These are phyloP conservation scores for Ambrosia hybrid DNA, from an alignment of 140 eudicot species.

Conservation along the genomic window DNA sequence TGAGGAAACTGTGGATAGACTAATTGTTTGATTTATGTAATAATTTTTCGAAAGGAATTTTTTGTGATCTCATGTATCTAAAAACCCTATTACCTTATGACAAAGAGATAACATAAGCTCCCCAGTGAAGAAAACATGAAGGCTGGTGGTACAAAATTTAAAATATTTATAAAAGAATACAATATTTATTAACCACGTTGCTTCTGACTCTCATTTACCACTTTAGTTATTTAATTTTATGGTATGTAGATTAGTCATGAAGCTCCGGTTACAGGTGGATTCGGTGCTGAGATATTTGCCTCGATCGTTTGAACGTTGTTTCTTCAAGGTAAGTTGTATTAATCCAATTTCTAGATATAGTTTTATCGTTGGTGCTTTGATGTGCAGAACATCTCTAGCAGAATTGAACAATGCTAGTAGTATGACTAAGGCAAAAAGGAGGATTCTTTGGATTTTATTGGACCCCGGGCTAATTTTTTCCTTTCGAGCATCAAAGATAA, in stretches of 20 bases:
- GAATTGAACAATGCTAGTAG: too few species aligned
- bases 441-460: too few species aligned
- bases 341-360: background rate
- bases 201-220: background rate
- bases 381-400: too few species aligned
- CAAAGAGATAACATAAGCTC: slow-evolving; percentile 88
- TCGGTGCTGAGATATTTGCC: slow-evolving; percentile 95
- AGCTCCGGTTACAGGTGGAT: slow-evolving; percentile 99
- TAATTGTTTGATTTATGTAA: too few species aligned
- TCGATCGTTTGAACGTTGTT: slow-evolving; percentile 92
- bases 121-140: slow-evolving; percentile 85
- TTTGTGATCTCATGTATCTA: slow-evolving; percentile 90
- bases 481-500: too few species aligned
- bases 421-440: too few species aligned
- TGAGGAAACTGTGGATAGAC: too few species aligned
- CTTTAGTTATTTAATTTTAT: slow-evolving; percentile 15
- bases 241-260: slow-evolving; percentile 87
- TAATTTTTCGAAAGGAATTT: slow-evolving; percentile 81
- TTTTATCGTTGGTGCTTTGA: too few species aligned
- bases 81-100: slow-evolving; percentile 93
- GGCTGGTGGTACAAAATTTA: slow-evolving; percentile 63
- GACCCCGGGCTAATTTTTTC: too few species aligned
- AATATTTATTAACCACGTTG: slow-evolving; percentile 8
- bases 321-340: slow-evolving; percentile 63
- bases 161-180: background rate